Evolutionary conservation across 2,329 filamentous ascomycete species (phyloP), one percentile per base, ranked within the genome.

Genomic region (Fragosphaeria purpurea): DNA sequence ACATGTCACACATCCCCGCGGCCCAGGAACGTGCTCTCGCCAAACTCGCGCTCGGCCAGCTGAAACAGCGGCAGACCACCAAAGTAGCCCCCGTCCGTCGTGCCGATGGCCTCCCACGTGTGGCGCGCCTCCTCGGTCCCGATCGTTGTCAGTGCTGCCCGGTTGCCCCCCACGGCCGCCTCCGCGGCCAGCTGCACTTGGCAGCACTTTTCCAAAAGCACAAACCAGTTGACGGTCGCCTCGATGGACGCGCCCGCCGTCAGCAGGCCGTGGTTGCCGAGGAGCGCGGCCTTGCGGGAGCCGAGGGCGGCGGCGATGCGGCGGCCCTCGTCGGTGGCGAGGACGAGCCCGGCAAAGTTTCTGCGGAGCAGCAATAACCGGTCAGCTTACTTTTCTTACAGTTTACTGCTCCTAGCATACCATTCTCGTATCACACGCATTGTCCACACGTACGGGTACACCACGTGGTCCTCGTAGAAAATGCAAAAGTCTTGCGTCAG

Each of bases 401-500:
- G 22, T 22, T 22, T 22, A 22, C 22, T 22, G 22, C 22, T 22
- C 22, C 22, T 3, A 22, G 22, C 22, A 22, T 22, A 22, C 22
- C 22, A 22, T 22, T 22, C 22, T 22, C 22, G 22, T 22, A 22
- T 22, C 22, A 22, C 22, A 22, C 22, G 22, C 22, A 22, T 22
- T 22, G 22, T 22, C 22, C 22, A 22, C 22, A 49, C 52, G 10
- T 37, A 54, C 48, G 55, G 54, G 58, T 75, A 75, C 22, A 72
- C 56, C 33, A 63, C 66, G 35, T 67, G 50, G 57, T 70, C 67
- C 74, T 57, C 70, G 60, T 83, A 80, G 56, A 86, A 79, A 49
- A 77, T 76, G 53, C 74, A 76, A 2, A 78, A 71, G 60, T 79
- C 82, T 64, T 77, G 81, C 38, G 77, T 84, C 48, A 83, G 68